These are phyloP conservation scores for Leptographium radiaticola DNA, from an alignment of 2,329 filamentous ascomycete species.

Conservation along the genomic window DNA sequence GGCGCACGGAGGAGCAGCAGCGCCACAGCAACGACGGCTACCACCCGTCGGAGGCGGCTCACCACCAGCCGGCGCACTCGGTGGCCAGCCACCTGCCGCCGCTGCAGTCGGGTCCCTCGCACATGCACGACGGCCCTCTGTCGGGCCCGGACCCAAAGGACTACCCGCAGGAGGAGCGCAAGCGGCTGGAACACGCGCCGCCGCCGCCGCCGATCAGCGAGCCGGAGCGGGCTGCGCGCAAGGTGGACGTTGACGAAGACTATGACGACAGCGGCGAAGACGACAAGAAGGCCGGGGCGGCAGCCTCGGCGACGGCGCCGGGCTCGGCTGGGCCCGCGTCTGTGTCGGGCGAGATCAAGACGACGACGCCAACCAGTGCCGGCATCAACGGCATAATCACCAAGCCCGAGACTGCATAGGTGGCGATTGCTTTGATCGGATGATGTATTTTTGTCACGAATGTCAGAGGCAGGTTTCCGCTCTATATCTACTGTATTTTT, in stretches of 20 bases:
- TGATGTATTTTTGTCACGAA: neutral
- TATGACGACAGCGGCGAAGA: constrained; percentile 94
- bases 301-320: neutral
- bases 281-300: constrained; percentile 45
- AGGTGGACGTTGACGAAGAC: constrained; percentile 95
- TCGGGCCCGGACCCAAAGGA: constrained; percentile 36
- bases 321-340: constrained; percentile 21
- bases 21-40: constrained; percentile 67
- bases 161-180: constrained; percentile 41
- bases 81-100: constrained; percentile 47
- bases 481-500: neutral
- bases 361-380: constrained; percentile 32
- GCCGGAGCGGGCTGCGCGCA: constrained; percentile 69
- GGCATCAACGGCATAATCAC: constrained; percentile 36
- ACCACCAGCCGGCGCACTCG: constrained; percentile 58
- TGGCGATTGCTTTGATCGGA: neutral
- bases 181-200: constrained; percentile 30
- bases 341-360: constrained; percentile 39
- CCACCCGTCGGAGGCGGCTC: constrained; percentile 84
- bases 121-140: constrained; percentile 36
- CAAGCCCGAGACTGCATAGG: constrained; percentile 30
- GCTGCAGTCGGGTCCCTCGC: constrained; percentile 46
- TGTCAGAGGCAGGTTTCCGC: too few relatives aligned
- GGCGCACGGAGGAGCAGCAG: constrained; percentile 44
- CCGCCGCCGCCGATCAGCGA: constrained; percentile 49